phyloP scores from a whole-genome alignment of 192 early-diverging fungal species.

The Coemansia sp. region DNA sequence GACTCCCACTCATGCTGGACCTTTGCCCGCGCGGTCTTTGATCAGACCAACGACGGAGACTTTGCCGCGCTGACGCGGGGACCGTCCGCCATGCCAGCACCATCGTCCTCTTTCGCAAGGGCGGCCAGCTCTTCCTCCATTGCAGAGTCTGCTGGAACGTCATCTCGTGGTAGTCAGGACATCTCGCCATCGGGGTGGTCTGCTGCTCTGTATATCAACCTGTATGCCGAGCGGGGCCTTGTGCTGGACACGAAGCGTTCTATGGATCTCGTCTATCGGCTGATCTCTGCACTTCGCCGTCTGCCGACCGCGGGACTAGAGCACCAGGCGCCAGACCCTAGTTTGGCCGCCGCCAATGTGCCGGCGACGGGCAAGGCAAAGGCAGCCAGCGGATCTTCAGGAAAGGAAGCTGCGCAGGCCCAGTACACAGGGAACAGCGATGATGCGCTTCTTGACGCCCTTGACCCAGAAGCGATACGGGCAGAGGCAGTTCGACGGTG shows the following conservation, averaged over 20 bases:
- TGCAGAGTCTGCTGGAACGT: neutral
- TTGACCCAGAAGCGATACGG: constrained; percentile 14
- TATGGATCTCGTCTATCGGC: constrained; percentile 43
- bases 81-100: neutral
- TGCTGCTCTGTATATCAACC: constrained; percentile 43
- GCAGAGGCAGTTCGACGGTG: constrained; percentile 15
- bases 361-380: neutral
- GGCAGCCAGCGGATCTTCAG: neutral
- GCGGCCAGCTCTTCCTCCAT: too few species aligned
- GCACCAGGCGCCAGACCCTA: neutral
- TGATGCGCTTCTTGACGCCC: neutral
- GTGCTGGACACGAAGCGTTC: constrained; percentile 55
- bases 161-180: neutral
- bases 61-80: constrained; percentile 29
- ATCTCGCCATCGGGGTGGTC: constrained; percentile 34
- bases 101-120: too few species aligned
- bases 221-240: constrained; percentile 54
- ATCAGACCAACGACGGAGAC: constrained; percentile 41
- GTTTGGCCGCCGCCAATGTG: neutral
- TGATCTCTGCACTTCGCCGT: constrained; percentile 19
- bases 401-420: neutral
- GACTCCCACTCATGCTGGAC: constrained; percentile 37
- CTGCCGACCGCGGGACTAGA: constrained; percentile 2
- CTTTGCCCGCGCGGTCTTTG: constrained; percentile 23
- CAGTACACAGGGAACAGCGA: neutral